Conservation (phyloP, 2,329 filamentous ascomycete genomes). For the Emergomyces africanus region DNA sequence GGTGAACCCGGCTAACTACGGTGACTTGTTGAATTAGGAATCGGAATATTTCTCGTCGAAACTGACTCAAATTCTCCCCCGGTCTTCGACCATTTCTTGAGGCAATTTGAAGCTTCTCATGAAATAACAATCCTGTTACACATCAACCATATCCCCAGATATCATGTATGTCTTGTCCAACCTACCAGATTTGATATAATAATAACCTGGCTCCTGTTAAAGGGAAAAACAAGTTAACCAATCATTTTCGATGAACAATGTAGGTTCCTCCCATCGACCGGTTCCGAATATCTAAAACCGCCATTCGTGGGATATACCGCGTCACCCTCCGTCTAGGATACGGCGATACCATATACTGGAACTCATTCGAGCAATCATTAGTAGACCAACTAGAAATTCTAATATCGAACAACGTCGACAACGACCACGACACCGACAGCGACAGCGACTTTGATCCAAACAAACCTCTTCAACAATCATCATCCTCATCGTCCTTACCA, state of each 20-base stretch:
- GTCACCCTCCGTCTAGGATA: constrained; percentile 10
- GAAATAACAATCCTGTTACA: constrained; percentile 65
- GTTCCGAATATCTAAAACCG: constrained; percentile 29
- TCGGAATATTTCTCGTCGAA: constrained; percentile 71
- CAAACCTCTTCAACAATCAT: not conserved
- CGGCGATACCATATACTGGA: constrained; percentile 7
- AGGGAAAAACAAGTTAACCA: not conserved
- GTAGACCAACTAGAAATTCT: constrained; percentile 5
- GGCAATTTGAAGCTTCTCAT: constrained; percentile 55
- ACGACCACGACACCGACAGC: not conserved
- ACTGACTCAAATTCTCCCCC: constrained; percentile 51
- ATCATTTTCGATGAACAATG: constrained; percentile 20
- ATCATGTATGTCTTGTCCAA: constrained; percentile 6
- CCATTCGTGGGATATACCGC: constrained; percentile 6
- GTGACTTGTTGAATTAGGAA: constrained; percentile 35
- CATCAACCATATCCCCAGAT: constrained; percentile 26
- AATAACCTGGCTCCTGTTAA: constrained; percentile 30
- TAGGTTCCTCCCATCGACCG: constrained; percentile 42
- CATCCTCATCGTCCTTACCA: not conserved
- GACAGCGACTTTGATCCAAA: not conserved
- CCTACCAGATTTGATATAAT: too few species aligned
- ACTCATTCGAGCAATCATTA: constrained; percentile 8
- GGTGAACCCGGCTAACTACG: constrained; percentile 25
- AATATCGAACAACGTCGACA: not conserved
- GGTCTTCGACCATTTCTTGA: constrained; percentile 60